Evolutionary conservation across 1,139 yeast species (phyloP), one percentile per base, ranked within the genome.

Genomic region (Debaryomycetaceae sp.): DNA sequence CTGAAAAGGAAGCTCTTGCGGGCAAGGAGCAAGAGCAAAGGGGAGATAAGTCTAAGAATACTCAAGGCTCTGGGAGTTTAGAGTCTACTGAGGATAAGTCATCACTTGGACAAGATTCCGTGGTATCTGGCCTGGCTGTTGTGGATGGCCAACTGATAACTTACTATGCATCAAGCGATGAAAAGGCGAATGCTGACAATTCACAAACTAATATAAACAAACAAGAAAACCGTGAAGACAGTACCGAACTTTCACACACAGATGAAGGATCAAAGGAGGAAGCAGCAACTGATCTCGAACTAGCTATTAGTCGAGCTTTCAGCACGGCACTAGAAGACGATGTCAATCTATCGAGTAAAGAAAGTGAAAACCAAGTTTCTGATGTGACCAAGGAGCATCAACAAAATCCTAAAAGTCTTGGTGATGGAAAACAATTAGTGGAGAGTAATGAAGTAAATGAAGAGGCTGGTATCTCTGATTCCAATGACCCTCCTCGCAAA

Each of bases 241-340:
- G 7, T 22, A 8, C 7, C 26, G 29, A 33, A 19, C 13, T 13
- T 7, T 8, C 8, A 13, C 3, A 30, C 13, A 9, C 31, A 13
- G 31, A 30, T 30, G 15, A 13, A 13, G 31, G 3, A 5, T 33
- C 31, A 28, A 22, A 24, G 15, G 19, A 30, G 17, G 17, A 9
- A 15, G 19, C 22, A n/a, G n/a, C 34, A 19, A 30, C 29, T 3
- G 51, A 50, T 7, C 45, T 50, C 5, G 48, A 15, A 13, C n/a
- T 15, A 8, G 31, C 31, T 8, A 30, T 30, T 8, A 30, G 31
- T n/a, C 15, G 31, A 13, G 31, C 31, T 30, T 13, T 30, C 15
- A 30, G 13, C 17, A 9, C 31, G n/a, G 31, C 31, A 8, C n/a
- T 30, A 3, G n/a, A 13, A 30, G 17, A 15, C 8, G 31, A 30